A percentile compares a stretch with the other conserved stretches of the same genome.
phyloP scores from a whole-genome alignment of 495 filamentous ascomycete genomes.

The Annulohypoxylon bovei region DNA sequence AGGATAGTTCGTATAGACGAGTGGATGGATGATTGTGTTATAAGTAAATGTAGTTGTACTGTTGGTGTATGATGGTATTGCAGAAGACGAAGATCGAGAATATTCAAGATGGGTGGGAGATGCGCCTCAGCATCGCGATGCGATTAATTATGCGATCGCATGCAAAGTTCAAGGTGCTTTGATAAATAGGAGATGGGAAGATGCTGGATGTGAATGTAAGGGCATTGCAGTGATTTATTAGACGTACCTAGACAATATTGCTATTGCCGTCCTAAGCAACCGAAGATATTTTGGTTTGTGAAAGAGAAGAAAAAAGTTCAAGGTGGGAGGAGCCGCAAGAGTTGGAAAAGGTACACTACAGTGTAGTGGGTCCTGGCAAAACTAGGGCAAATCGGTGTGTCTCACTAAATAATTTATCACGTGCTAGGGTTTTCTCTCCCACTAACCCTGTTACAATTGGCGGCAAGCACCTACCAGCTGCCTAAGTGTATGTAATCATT shows the following conservation, averaged over 20 bases:
- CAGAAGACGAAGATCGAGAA: background rate
- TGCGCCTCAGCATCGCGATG: slow-evolving; percentile 2
- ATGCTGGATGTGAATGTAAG: background rate
- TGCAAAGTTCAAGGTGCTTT: background rate
- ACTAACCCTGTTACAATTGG: background rate
- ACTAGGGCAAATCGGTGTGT: background rate
- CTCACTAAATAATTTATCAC: slow-evolving; percentile 12
- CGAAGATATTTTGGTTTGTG: slow-evolving; percentile 53
- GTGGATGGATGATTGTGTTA: too few species aligned
- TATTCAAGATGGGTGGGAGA: background rate
- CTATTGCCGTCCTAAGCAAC: slow-evolving; percentile 66
- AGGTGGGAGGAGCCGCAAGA: slow-evolving; percentile 21
- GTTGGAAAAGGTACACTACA: slow-evolving; percentile 23
- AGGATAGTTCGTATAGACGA: background rate
- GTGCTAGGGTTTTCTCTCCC: slow-evolving; percentile 38
- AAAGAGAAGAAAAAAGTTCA: slow-evolving; percentile 21
- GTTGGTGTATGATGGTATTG: slow-evolving; percentile 3
- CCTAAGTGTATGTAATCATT: too few species aligned
- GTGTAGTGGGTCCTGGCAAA: slow-evolving; percentile 34
- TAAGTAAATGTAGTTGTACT: background rate
- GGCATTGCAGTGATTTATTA: slow-evolving; percentile 12
- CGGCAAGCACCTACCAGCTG: background rate
- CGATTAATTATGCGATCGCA: slow-evolving; percentile 30
- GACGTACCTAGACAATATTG: slow-evolving; percentile 67
- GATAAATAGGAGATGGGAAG: background rate